These are phyloP conservation scores for Solanum neorickii DNA, from an alignment of 257 asterid species.

Conservation along the genomic window DNA sequence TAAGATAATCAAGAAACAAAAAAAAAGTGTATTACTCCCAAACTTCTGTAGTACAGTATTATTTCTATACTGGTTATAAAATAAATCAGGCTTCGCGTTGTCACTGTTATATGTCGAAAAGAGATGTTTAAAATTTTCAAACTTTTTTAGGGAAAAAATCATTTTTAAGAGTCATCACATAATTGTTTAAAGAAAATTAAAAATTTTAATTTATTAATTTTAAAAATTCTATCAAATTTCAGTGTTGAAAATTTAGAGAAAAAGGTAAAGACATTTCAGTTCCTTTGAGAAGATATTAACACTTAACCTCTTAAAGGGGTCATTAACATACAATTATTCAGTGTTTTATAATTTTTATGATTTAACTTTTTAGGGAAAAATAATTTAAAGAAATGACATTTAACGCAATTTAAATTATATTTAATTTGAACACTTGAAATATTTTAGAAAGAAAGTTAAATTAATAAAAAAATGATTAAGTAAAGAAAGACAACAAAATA, in stretches of 20 bases:
- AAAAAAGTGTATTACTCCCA: no score
- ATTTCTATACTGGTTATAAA: no score
- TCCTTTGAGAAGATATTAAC: no score
- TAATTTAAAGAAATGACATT: not conserved
- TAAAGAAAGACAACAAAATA: not conserved
- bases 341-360: no score
- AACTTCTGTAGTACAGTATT: no score
- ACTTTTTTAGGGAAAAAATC: no score
- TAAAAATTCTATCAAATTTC: not conserved
- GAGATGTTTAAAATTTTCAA: not conserved
- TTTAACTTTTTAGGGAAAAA: not conserved
- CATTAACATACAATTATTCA: not conserved
- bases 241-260: not conserved
- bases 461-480: not conserved
- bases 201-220: no score
- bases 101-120: not conserved
- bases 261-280: no score
- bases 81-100: not conserved
- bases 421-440: not conserved
- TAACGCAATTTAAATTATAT: not conserved
- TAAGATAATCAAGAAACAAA: no score
- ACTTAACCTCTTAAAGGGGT: not conserved
- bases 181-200: no score
- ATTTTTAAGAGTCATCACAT: not conserved
- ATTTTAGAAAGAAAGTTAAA: not conserved